Conservation (phyloP, 345 rosid species). For the Salix brachista region DNA sequence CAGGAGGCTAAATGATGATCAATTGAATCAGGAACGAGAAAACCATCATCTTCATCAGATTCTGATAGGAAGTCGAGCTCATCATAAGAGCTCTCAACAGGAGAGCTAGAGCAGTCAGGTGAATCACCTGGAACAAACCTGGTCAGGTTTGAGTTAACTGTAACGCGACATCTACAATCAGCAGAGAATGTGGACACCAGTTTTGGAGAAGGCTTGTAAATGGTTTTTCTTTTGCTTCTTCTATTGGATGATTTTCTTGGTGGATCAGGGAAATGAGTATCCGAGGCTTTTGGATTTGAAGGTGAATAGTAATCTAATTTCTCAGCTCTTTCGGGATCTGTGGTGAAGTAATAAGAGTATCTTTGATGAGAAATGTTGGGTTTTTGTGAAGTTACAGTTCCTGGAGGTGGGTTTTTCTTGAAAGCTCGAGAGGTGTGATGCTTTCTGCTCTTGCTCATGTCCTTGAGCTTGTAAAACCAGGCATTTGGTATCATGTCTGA, state of each 20-base stretch:
- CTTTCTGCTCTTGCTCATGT: slow-evolving; percentile 37
- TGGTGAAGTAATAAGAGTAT: slow-evolving; percentile 13
- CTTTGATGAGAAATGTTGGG: slow-evolving; percentile 11
- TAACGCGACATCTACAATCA: not conserved
- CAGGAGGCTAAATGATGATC: slow-evolving; percentile 13
- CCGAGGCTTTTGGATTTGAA: slow-evolving; percentile 20
- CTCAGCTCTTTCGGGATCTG: slow-evolving; percentile 24
- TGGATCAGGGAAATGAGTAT: slow-evolving; percentile 11
- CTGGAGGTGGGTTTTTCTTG: slow-evolving; percentile 3
- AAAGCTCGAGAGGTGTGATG: not conserved
- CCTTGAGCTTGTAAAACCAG: slow-evolving; percentile 80
- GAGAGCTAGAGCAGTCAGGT: slow-evolving; percentile 25
- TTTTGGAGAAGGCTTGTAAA: slow-evolving; percentile 31
- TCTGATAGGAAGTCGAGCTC: slow-evolving; percentile 22
- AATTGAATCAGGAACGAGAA: slow-evolving; percentile 8
- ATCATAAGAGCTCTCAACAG: slow-evolving; percentile 31
- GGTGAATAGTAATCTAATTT: slow-evolving; percentile 21
- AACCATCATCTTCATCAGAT: slow-evolving; percentile 27
- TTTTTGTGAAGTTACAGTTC: not conserved
- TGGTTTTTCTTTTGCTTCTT: slow-evolving; percentile 20
- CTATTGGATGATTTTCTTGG: slow-evolving; percentile 14
- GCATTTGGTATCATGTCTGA: slow-evolving; percentile 79
- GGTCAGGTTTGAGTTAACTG: not conserved
- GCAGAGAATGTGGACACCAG: slow-evolving; percentile 22
- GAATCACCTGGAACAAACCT: slow-evolving; percentile 19